Conservation (phyloP, 805 yeast species). For the Crinitomyces ghanaensis region DNA sequence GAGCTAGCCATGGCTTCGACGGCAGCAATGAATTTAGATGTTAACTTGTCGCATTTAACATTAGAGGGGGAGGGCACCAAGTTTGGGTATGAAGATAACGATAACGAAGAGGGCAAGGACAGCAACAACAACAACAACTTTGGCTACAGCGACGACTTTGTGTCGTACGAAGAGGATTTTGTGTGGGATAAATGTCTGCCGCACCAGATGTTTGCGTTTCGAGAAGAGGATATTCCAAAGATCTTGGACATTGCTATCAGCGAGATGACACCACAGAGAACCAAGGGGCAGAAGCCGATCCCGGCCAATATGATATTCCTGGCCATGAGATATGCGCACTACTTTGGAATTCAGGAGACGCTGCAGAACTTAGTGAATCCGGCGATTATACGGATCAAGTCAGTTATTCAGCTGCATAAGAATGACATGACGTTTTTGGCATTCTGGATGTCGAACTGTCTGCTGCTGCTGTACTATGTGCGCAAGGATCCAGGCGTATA, state of each 20-base stretch:
- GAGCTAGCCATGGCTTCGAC: slow-evolving; percentile 19
- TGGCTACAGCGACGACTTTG: slow-evolving; percentile 11
- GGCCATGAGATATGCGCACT: slow-evolving; percentile 30
- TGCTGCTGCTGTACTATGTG: slow-evolving; percentile 67
- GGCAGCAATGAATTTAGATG: slow-evolving; percentile 21
- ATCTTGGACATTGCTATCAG: slow-evolving; percentile 29
- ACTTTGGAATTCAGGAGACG: slow-evolving; percentile 24
- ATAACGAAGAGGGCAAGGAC: too few species aligned
- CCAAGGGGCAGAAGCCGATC: slow-evolving; percentile 27
- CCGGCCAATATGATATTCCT: slow-evolving; percentile 34
- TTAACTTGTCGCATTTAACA: slow-evolving; percentile 19
- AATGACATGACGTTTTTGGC: slow-evolving; percentile 37
- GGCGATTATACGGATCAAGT: slow-evolving; percentile 23
- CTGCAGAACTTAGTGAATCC: slow-evolving; percentile 24
- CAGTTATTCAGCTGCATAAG: slow-evolving; percentile 22
- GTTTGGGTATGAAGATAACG: too few species aligned
- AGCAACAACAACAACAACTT: slow-evolving; percentile 6
- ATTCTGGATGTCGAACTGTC: slow-evolving; percentile 80
- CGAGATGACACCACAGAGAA: slow-evolving; percentile 27
- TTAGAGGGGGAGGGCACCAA: too few species aligned
- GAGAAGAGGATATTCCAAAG: slow-evolving; percentile 26
- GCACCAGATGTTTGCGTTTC: slow-evolving; percentile 30
- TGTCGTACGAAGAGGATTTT: slow-evolving; percentile 19
- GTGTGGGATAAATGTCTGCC: slow-evolving; percentile 32
- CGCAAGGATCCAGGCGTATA: slow-evolving; percentile 45